Percentiles rank a stretch among this genome's conserved stretches.
These are phyloP conservation scores for Daphne laureola DNA, from an alignment of 441 rosid genomes.

Conservation along the genomic window DNA sequence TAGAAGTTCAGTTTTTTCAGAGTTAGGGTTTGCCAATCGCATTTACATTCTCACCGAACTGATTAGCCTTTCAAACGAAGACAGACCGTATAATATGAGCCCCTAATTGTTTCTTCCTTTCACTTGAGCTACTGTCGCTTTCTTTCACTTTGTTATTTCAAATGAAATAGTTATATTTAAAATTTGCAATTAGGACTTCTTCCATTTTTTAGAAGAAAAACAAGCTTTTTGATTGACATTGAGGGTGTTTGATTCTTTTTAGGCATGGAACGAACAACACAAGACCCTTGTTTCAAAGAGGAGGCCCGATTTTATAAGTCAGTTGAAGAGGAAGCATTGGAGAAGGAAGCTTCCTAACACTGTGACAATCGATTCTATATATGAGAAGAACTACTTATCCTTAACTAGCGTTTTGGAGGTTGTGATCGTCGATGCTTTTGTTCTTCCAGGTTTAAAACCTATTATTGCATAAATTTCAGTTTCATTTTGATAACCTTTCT, in stretches of 20 bases:
- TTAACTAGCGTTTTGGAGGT: conserved; percentile 69
- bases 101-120: too few relatives aligned
- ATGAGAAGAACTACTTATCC: conserved; percentile 79
- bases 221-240: neutral
- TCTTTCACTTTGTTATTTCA: too few relatives aligned
- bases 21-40: too few relatives aligned
- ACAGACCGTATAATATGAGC: too few relatives aligned
- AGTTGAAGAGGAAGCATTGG: conserved; percentile 54
- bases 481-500: neutral
- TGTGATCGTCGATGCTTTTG: conserved; percentile 51
- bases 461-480: neutral
- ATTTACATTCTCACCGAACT: too few relatives aligned
- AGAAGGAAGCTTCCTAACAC: conserved; percentile 67
- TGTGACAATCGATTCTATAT: conserved; percentile 63
- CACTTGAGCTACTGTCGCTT: too few relatives aligned
- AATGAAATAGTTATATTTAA: too few relatives aligned
- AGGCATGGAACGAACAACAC: conserved; percentile 85
- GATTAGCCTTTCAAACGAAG: too few relatives aligned
- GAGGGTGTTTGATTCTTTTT: neutral
- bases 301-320: conserved; percentile 57
- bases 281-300: conserved; percentile 48
- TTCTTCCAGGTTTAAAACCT: conserved; percentile 54
- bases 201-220: too few relatives aligned
- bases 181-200: too few relatives aligned
- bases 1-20: too few relatives aligned